Evolutionary conservation across 768 basidiomycete genomes (phyloP), one percentile per base, ranked within the genome.

Genomic region (Tephrocybe sp.): DNA sequence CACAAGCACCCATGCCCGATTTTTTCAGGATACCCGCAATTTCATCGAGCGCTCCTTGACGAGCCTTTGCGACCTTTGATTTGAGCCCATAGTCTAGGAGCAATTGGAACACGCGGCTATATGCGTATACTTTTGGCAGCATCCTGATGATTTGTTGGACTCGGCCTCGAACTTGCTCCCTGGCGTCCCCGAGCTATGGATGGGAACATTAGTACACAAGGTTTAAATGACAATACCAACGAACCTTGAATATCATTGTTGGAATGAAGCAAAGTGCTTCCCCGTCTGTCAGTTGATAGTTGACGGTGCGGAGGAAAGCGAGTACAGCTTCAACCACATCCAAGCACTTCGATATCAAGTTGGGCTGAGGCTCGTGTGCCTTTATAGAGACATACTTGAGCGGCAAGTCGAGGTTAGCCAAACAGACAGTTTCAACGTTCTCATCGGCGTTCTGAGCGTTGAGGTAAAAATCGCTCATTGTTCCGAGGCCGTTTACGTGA

Each of bases 311-410:
- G 50, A 98, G 70, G 61, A 95, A 88, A 8, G 81, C 74, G 10
- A 98, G 60, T 30, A 96, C 77, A 30, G 87, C 77, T 58, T 91
- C 90, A 24, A 94, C 77, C 30, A 90, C 81, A 55, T 98, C 96
- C 59, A 99, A 68, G 62, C 93, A 95, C 66, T 90, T 91, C 43
- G 89, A 83, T 3, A 87, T 78, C 20, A 97, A 74, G 62, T 93
- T 96, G 6, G 95, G 90, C 61, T 95, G 93, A 34, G 93, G 87
- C 66, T 95, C 90, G 55, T 96, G 88, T 20, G 86, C 79, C 59
- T 90, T 90, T 62, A 98, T 83, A 1, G 94, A 96, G 24, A 87
- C 81, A 59, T 98, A 99, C 76, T 98, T 98, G 63, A 98, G 73
- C 1, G 89, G 83, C 28, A 98, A 75, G 67, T 99, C 97, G 40